Evolutionary conservation across 169 alveolate species (phyloP).

Genomic region (Plasmodium berghei): DNA sequence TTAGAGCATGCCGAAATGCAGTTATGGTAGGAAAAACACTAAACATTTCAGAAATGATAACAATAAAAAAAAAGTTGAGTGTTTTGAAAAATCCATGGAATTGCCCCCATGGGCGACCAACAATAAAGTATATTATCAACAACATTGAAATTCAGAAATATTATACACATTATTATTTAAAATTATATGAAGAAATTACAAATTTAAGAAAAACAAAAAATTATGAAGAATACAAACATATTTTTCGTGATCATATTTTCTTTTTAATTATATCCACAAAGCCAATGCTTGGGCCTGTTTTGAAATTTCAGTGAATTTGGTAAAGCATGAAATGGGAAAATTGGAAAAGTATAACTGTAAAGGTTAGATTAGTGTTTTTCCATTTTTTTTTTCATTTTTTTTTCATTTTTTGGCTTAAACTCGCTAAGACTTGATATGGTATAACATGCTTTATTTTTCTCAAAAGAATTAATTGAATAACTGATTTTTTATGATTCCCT

Average conservation of each 20-base stretch:
- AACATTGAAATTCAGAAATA: slow-evolving; percentile 44
- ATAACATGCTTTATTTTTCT: too few relatives aligned
- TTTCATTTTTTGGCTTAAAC: too few relatives aligned
- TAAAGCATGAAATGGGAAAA: not conserved
- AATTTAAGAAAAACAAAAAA: slow-evolving; percentile 31
- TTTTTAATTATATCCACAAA: slow-evolving; percentile 67
- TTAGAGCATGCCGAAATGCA: slow-evolving; percentile 97
- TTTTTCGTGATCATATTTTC: slow-evolving; percentile 58
- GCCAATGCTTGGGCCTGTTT: slow-evolving; percentile 60
- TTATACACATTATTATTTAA: slow-evolving; percentile 53
- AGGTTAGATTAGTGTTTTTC: not conserved
- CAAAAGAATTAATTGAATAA: too few relatives aligned
- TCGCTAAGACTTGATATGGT: too few relatives aligned
- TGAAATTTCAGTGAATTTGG: slow-evolving; percentile 25
- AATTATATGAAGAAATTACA: slow-evolving; percentile 62
- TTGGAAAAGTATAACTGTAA: not conserved
- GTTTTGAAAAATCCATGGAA: slow-evolving; percentile 98
- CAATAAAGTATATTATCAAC: slow-evolving; percentile 88
- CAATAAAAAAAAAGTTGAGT: slow-evolving; percentile 89
- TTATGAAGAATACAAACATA: slow-evolving; percentile 49
- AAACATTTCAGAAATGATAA: slow-evolving; percentile 89
- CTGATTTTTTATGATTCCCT: too few relatives aligned
- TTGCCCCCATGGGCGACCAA: slow-evolving; percentile 99
- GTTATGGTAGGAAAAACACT: slow-evolving; percentile 97
- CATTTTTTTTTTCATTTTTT: not conserved